Evolutionary conservation across 768 basidiomycete species (phyloP), one percentile per base, ranked within the genome.

Genomic region (Suillus subalutaceus): DNA sequence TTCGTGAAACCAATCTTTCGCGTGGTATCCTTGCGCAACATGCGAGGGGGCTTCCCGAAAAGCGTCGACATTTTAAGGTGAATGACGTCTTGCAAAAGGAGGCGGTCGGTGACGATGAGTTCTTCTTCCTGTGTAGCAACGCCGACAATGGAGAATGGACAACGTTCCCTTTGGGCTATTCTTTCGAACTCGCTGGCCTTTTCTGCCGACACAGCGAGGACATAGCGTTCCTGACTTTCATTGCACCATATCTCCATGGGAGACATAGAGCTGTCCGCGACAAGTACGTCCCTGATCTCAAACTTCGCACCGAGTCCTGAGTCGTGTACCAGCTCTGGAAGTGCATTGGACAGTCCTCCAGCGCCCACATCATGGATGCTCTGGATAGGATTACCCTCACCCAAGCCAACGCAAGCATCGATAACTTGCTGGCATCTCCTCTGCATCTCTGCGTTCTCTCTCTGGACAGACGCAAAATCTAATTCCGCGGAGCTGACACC

Each of bases 211-310:
- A 99, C 85, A 10, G 97, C 97, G 38, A 99, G 85, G 37, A 99
- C 97, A 75, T 99, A 99, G 46, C 97, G 90, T 73, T 99, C 97
- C 81, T 99, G 97, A 69, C 90, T 92, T 79, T 99, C 97, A 79
- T 99, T 99, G 75, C 97, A 99, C 97, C 97, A 99, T 60, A 99
- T 98, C 80, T 99, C 97, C 97, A 99, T 98, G 0, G 97, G 97
- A 5, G 94, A 96, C 93, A 99, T 94, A 46, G 92, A 91, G 30
- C 86, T 84, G 75, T 99, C 97, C 37, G 94, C 97, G 48, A 97
- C 89, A 32, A 94, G 84, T 8, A 99, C 90, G 71, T 98, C 93
- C 26, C 97, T 84, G 70, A 99, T 96, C 80, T 99, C 97, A 73
- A 99, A 96, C 5, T 75, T 83, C 1, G 94, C 97, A 9, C 97